Evolutionary conservation across 257 asterid genomes (phyloP), one percentile per base, ranked within the genome.

Genomic region (Solanum commersonii): DNA sequence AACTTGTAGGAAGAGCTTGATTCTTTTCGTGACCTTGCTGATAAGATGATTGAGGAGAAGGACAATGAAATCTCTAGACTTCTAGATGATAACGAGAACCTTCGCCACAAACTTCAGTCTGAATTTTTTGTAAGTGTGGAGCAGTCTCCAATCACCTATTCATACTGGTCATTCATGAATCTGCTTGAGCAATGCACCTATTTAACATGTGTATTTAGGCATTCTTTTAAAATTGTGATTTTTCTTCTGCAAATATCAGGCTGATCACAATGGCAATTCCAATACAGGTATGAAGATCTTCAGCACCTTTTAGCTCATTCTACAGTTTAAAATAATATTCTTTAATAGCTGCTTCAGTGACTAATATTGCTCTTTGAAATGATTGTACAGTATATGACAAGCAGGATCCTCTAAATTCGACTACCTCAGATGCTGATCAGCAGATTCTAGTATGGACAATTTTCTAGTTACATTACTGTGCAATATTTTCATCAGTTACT

Each of bases 11-110:
- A 95, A 84, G 99, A 97, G 92, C 98, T 92, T 91, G 91, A 49
- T 86, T 87, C 95, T 79, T 94, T 96, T 83, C 99, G 96, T 71
- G 99, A 97, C 91, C 99, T 97, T 90, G 99, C 99, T 90, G 99
- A 97, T 92, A 96, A 92, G 93, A 92, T 97, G 96, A 94, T 97
- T 77, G 99, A 95, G 93, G 99, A 97, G 92, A 97, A 97, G 91
- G 99, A 97, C 89, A 91, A 89, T 70, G 98, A 97, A 87, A 95
- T 96, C 87, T 93, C 97, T 82, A 90, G 98, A 89, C 98, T 97
- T 89, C 88, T 94, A 92, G 92, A 93, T 92, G 99, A 96, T 65
- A 96, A 92, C 14, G 93, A 94, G 90, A 92, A 91, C 88, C 95
- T 97, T 44, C 95, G 89, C 59, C 95, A 92, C 83, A 90, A 91